These are phyloP conservation scores for Penicillium daleae DNA, from an alignment of 495 filamentous ascomycete genomes.

Conservation along the genomic window DNA sequence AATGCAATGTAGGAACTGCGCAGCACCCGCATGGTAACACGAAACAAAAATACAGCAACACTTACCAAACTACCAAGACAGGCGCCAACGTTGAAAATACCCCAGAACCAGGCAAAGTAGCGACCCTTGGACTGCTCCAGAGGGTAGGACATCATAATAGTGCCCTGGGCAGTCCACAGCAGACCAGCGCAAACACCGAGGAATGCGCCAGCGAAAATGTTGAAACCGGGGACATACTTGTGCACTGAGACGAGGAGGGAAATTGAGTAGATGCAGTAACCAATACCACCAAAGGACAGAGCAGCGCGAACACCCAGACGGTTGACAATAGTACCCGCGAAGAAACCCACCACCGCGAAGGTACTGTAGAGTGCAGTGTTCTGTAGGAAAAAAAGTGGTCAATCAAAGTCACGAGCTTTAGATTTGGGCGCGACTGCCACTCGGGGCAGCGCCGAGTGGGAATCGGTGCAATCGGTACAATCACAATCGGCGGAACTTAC, in stretches of 20 bases:
- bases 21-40: neutral
- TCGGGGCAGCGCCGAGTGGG: neutral
- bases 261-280: constrained; percentile 51
- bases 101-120: constrained; percentile 57
- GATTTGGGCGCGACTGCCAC: neutral
- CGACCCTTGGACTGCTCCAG: constrained; percentile 50
- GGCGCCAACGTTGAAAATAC: constrained; percentile 57
- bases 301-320: constrained; percentile 47
- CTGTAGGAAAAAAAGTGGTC: constrained; percentile 18
- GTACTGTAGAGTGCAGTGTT: constrained; percentile 66
- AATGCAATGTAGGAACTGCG: neutral
- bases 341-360: constrained; percentile 57
- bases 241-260: constrained; percentile 67
- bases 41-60: neutral
- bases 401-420: neutral
- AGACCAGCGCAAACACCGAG: constrained; percentile 54
- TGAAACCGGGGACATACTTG: constrained; percentile 70
- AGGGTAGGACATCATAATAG: constrained; percentile 59
- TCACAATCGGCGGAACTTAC: no score
- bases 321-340: constrained; percentile 56
- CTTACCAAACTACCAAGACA: constrained; percentile 52
- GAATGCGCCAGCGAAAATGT: constrained; percentile 63
- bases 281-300: constrained; percentile 49
- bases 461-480: neutral
- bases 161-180: constrained; percentile 56